A percentile compares a stretch with the other conserved stretches of the same genome.
Evolutionary conservation across 108 stramenopile species (phyloP).

Genomic region (Fistulifera pelliculosa): DNA sequence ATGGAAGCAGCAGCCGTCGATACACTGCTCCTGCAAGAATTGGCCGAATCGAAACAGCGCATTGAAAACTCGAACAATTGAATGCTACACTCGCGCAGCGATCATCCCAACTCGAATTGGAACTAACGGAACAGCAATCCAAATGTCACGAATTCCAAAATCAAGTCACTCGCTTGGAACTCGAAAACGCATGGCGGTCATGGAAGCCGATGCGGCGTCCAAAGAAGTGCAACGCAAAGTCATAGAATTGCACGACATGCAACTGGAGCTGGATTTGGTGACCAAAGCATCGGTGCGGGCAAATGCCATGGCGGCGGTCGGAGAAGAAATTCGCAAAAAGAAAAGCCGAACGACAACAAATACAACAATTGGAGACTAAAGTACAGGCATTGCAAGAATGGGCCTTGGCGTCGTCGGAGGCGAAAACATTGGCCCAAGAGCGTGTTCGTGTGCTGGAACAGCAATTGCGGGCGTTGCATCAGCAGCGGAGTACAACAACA

Average conservation of each 20-base stretch:
- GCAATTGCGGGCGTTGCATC: slow-evolving; percentile 39
- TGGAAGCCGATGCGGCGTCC: slow-evolving; percentile 73
- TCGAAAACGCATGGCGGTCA: slow-evolving; percentile 78
- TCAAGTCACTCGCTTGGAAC: slow-evolving; percentile 41
- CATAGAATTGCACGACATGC: slow-evolving; percentile 71
- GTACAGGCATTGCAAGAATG: slow-evolving; percentile 80
- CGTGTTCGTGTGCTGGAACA: slow-evolving; percentile 56
- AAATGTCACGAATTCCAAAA: slow-evolving; percentile 40
- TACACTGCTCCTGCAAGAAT: slow-evolving; percentile 52
- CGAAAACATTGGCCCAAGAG: slow-evolving; percentile 57
- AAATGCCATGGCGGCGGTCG: slow-evolving; percentile 56
- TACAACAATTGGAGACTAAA: slow-evolving; percentile 66
- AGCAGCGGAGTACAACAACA: slow-evolving; percentile 16
- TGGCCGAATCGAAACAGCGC: slow-evolving; percentile 54
- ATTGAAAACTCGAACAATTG: slow-evolving; percentile 60
- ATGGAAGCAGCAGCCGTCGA: slow-evolving; percentile 26
- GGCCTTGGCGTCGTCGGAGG: slow-evolving; percentile 76
- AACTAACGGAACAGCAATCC: slow-evolving; percentile 16
- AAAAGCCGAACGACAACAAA: slow-evolving; percentile 57
- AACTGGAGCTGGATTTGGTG: slow-evolving; percentile 79
- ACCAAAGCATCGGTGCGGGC: slow-evolving; percentile 59
- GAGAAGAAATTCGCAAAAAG: slow-evolving; percentile 54
- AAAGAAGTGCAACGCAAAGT: slow-evolving; percentile 59
- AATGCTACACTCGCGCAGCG: slow-evolving; percentile 51
- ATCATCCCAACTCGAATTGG: slow-evolving; percentile 45